Base-by-base conservation (phyloP, 2,329 filamentous ascomycete species). In the Beauveria varroae region DNA sequence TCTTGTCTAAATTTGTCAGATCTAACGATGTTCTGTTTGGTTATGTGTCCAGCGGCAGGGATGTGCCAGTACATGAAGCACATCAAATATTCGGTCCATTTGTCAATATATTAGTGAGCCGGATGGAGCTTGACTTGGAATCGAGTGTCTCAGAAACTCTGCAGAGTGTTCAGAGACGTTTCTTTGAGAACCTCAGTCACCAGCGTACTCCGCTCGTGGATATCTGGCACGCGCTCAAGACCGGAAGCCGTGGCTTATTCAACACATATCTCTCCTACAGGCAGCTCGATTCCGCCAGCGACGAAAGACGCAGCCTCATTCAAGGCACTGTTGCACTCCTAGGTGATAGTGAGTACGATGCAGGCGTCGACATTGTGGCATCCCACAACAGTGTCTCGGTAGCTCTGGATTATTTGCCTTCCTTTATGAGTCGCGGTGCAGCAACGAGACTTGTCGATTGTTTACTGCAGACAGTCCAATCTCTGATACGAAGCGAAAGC, bases 11-110 rank as follows among this genome's bases (percentile, higher is more conserved):
- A 5, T 50, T 62, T 30, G 52, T 63, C 20, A 62, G 47, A 26
- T 57, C 58, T 6, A 56, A 53, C 40, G 60, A 55, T 37, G 40
- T 66, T 26, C 28, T 60, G 20, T 68, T 65, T 52, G 65, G 65
- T 2, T 49, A 58, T 2, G 44, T 63, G 3, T 30, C 64, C 14
- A 63, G 56, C 3, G 65, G 66, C 12, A 57, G 66, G 18, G 46
- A 68, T 20, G 57, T 60, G 7, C 49, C 57, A 3, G 61, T 68
- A 20, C 47, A 50, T 20, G 64, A 63, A 41, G 44, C 20, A 14
- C 44, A 46, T 16, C 10, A 24, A 16, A 24, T 46, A 1, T 46
- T 46, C 2, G 44, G 44, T 14, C 44, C 44, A 20, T 24, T 46
- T 3, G 44, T 46, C 20, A 46, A 46, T 22, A 46, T 46, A 0